Conservation (phyloP, 75 land plant species). For the Selaginella moellendorffii region DNA sequence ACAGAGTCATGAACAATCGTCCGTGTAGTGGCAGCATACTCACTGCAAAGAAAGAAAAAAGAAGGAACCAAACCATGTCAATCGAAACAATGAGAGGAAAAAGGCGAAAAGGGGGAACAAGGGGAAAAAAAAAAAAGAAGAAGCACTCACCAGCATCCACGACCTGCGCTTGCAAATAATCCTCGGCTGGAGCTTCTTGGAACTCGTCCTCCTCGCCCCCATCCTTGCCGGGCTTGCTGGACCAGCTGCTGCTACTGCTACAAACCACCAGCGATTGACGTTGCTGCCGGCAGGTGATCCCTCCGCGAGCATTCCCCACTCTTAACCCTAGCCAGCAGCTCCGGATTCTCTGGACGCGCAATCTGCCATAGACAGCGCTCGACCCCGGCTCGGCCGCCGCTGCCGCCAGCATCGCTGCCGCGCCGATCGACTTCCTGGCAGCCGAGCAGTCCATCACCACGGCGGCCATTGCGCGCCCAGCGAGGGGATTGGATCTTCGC, state of each 20-base stretch:
- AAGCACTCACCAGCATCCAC: constrained; percentile 15
- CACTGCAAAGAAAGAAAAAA: constrained; percentile 15
- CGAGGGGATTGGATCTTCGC: too few species aligned
- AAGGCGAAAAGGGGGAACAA: neutral
- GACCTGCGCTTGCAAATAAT: constrained; percentile 9
- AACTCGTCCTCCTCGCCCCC: too few species aligned
- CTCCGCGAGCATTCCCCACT: neutral
- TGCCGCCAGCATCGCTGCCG: neutral
- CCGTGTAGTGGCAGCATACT: constrained; percentile 32
- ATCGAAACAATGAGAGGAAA: too few species aligned
- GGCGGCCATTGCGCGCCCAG: too few species aligned
- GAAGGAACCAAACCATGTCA: too few species aligned
- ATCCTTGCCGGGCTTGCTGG: neutral
- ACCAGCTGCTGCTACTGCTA: neutral
- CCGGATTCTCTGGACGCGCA: neutral
- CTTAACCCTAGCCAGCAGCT: neutral
- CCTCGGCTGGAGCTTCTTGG: neutral
- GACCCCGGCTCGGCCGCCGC: too few species aligned
- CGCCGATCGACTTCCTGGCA: too few species aligned
- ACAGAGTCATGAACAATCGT: constrained; percentile 23
- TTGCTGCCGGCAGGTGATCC: neutral
- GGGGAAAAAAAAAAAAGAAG: neutral
- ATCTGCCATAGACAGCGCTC: neutral
- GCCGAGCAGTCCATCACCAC: too few species aligned
- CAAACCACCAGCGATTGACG: neutral